Percentiles rank a stretch among this genome's conserved stretches.
These are phyloP conservation scores for Aaosphaeria arxii DNA, from an alignment of 2,329 filamentous ascomycete genomes.

Conservation along the genomic window DNA sequence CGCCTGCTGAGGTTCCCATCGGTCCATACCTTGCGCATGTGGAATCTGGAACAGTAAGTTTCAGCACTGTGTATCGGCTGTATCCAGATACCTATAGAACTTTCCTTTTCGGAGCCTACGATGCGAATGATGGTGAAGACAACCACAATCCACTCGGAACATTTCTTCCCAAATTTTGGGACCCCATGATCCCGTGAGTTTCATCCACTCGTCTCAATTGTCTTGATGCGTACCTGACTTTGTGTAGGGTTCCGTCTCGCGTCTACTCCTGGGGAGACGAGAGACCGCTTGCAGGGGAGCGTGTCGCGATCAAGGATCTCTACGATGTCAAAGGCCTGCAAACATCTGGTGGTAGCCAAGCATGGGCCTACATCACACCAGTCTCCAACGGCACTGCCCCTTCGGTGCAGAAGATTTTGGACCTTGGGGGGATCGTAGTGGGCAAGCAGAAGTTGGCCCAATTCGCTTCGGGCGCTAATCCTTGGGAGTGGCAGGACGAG, in stretches of 20 bases:
- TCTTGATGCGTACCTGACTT: too few species aligned
- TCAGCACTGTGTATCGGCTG: constrained; percentile 26
- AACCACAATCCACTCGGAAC: constrained; percentile 20
- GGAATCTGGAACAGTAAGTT: constrained; percentile 8
- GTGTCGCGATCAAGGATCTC: constrained; percentile 26
- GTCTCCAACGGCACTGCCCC: constrained; percentile 16
- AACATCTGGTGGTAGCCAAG: constrained; percentile 21
- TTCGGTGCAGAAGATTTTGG: constrained; percentile 20
- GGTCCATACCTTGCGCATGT: constrained; percentile 27
- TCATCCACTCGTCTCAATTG: background rate
- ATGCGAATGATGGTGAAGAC: constrained; percentile 17
- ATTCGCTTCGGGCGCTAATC: constrained; percentile 38
- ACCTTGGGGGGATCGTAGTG: constrained; percentile 41
- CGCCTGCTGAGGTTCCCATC: constrained; percentile 12
- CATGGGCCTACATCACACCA: constrained; percentile 19
- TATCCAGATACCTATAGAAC: constrained; percentile 27
- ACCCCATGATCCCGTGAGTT: constrained; percentile 27
- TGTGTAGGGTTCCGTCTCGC: constrained; percentile 33
- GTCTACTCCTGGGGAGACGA: constrained; percentile 36
- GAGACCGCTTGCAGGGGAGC: constrained; percentile 22
- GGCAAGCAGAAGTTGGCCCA: constrained; percentile 54
- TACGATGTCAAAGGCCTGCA: constrained; percentile 24
- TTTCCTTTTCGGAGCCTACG: constrained; percentile 30
- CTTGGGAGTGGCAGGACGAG: constrained; percentile 25
- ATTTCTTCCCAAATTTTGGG: constrained; percentile 23